Conservation (phyloP, 1,284 basidiomycete genomes). For the Quambalaria eucalypti region DNA sequence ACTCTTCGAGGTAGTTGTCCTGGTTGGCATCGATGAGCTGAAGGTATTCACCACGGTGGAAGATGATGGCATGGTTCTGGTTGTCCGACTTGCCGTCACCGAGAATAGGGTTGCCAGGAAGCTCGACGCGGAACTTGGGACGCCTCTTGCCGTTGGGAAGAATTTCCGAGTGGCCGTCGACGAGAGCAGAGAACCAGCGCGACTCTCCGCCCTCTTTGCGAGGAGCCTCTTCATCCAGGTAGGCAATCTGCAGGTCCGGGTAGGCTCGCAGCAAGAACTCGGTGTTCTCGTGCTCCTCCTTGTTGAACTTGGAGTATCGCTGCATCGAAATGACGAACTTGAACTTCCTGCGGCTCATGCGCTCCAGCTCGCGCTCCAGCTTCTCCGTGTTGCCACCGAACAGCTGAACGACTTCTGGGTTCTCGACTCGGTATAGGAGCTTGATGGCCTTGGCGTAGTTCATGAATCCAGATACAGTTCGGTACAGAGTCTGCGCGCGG, state of each 20-base stretch:
- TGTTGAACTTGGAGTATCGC: conserved; percentile 98
- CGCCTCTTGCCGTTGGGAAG: conserved; percentile 74
- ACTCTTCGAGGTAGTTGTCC: conserved; percentile 99
- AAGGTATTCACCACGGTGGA: conserved; percentile 96
- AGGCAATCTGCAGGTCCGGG: conserved; percentile 95
- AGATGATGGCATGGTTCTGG: conserved; percentile 98
- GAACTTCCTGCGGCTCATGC: conserved; percentile 96
- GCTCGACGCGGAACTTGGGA: conserved; percentile 96
- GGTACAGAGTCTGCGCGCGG: conserved; percentile 93
- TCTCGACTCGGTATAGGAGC: conserved; percentile 96
- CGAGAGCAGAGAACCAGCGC: conserved; percentile 86
- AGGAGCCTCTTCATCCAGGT: conserved; percentile 85
- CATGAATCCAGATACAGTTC: conserved; percentile 99
- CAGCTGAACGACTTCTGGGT: conserved; percentile 92
- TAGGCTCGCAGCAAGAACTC: conserved; percentile 98
- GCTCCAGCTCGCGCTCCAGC: conserved; percentile 89
- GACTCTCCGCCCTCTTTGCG: conserved; percentile 91
- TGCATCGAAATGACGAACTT: conserved; percentile 99
- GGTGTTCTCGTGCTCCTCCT: conserved; percentile 97
- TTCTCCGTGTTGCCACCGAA: conserved; percentile 97
- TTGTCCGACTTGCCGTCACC: conserved; percentile 99
- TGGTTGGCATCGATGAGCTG: conserved; percentile 99
- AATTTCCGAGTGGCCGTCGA: conserved; percentile 96
- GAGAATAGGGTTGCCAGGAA: conserved; percentile 96
- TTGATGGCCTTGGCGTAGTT: conserved; percentile 99